Percentiles rank a stretch among this genome's conserved stretches.
Conservation (phyloP, 2,329 filamentous ascomycete genomes). For the Cladophialophora bantiana region DNA sequence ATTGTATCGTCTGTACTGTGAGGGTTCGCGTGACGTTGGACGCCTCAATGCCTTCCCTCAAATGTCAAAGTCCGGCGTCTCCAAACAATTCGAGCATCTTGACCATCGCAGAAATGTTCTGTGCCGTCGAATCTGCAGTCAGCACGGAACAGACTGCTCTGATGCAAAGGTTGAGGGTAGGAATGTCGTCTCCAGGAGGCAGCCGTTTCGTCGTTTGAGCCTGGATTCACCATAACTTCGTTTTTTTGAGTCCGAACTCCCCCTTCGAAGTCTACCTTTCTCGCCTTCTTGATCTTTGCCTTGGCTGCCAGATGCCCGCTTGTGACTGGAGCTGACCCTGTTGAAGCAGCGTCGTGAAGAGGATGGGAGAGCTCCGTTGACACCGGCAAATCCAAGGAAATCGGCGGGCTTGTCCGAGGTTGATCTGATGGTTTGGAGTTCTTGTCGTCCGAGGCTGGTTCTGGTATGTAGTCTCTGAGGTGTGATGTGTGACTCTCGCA, state of each 20-base stretch:
- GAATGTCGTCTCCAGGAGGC: conserved; percentile 24
- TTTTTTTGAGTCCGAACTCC: not conserved
- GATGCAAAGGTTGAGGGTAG: conserved; percentile 11
- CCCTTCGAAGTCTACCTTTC: not conserved
- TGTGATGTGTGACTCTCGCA: not conserved
- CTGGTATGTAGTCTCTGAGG: not conserved
- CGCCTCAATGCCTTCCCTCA: conserved; percentile 11
- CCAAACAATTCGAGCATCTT: conserved; percentile 25
- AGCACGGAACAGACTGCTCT: not conserved
- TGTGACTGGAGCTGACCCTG: conserved; percentile 16
- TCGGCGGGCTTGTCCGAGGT: not conserved
- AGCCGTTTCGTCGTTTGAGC: conserved; percentile 4
- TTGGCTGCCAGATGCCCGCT: conserved; percentile 31
- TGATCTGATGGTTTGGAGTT: not conserved
- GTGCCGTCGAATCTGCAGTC: conserved; percentile 23
- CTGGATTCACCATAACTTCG: not conserved
- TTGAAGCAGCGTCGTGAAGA: not conserved
- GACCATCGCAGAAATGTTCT: conserved; percentile 18
- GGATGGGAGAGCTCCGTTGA: not conserved
- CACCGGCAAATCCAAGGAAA: not conserved
- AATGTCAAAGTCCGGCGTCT: conserved; percentile 29
- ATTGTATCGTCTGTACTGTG: too few species aligned
- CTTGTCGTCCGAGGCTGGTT: not conserved
- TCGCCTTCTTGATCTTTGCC: conserved; percentile 22
- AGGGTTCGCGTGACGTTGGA: not conserved